Base-by-base conservation (phyloP, 129 eudicot species). In the Rutidosis leptorrhynchoides region DNA sequence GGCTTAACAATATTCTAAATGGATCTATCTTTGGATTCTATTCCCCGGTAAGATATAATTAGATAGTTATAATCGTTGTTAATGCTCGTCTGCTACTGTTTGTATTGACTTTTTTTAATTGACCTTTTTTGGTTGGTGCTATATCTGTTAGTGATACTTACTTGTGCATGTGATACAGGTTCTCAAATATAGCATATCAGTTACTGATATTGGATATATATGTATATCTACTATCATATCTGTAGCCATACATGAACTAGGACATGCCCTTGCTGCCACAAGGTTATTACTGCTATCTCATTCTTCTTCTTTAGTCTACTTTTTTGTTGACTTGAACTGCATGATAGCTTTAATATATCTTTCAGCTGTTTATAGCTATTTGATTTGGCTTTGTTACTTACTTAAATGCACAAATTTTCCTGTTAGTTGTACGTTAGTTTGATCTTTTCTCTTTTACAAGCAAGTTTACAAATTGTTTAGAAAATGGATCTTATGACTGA, bases 221-320 rank as follows among this genome's bases (percentile, higher is more conserved):
- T 74, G 85, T 26, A 24, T 80, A 68, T 79, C 95, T 69, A 51
- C 98, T 5, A 72, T 85, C 48, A 68, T 85, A 64, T 81, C 89
- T 65, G 87, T 92, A 45, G 53, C 79, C 10, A 62, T 77, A 58
- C 98, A 88, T 88, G 98, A 92, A 78, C 69, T 88, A 76, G 98
- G 98, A 63, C 98, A 88, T 70, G 98, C 96, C 62, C 83, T 85
- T 78, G 85, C 98, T 68, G 98, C 98, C 67, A 88, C 98, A 72
- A 92, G 98, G 98, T 92, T 74, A 81, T 73, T 26, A 58, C 63
- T 49, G 65, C 40, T n/a, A 56, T 69, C 49, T 51, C 61, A n/a
- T 42, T 40, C 55, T 30, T 37, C 32, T 69, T 40, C 55, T 30
- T 37, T 30, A 64, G 25, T 62, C 3, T 15, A 15, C 23, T 49